Percentiles rank a stretch among this genome's conserved stretches.
phyloP scores from a whole-genome alignment of 352 stramenopile genomes.

The Globisporangium takayamanum region DNA sequence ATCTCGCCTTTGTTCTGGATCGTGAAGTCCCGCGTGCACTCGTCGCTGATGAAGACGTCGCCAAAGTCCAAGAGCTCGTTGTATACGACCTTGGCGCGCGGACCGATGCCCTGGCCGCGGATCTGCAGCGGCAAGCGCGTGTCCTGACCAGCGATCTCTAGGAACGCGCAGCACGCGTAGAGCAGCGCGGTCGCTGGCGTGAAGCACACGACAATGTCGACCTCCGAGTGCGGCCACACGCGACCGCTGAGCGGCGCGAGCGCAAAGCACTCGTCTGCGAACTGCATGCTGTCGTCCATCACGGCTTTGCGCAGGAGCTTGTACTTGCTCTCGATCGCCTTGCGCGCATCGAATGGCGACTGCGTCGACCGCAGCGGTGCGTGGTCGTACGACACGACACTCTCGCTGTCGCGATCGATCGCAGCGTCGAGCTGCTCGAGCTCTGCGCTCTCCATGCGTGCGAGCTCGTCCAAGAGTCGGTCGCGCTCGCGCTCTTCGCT shows the following conservation, averaged over 20 bases:
- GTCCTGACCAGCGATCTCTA: constrained; percentile 90
- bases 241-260: constrained; percentile 84
- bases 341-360: constrained; percentile 54
- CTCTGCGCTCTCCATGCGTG: constrained; percentile 69
- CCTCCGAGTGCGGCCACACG: constrained; percentile 90
- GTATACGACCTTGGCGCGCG: constrained; percentile 89
- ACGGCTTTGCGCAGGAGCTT: constrained; percentile 83
- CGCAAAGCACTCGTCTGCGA: constrained; percentile 91
- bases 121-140: constrained; percentile 86
- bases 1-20: constrained; percentile 95
- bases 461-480: constrained; percentile 78
- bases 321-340: constrained; percentile 89
- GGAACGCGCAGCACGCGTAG: constrained; percentile 78
- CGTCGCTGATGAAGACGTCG: constrained; percentile 91
- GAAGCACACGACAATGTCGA: constrained; percentile 91
- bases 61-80: constrained; percentile 93
- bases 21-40: constrained; percentile 82
- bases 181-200: constrained; percentile 68
- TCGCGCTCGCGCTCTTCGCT: constrained; percentile 82
- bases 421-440: constrained; percentile 38
- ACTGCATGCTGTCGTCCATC: constrained; percentile 90
- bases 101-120: constrained; percentile 87
- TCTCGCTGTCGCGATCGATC: constrained; percentile 24
- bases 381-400: constrained; percentile 3
- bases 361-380: constrained; percentile 19